These are phyloP conservation scores for Daldinia childiae DNA, from an alignment of 495 filamentous ascomycete species.

Conservation along the genomic window DNA sequence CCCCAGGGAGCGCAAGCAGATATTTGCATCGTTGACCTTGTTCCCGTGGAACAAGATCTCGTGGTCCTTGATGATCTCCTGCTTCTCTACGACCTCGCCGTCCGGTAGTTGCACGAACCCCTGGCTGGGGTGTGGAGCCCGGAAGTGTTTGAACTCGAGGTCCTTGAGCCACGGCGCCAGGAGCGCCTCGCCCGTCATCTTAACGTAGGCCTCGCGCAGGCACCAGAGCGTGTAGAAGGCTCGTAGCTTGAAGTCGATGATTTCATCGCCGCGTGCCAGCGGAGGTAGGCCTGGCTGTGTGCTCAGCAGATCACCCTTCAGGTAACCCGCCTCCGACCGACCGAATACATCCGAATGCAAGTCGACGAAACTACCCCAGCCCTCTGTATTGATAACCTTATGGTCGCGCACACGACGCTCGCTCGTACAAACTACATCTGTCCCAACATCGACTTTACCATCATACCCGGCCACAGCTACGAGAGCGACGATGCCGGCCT, in stretches of 20 bases:
- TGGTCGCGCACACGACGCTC: conserved; percentile 69
- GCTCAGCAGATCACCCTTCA: conserved; percentile 48
- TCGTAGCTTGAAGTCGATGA: conserved; percentile 60
- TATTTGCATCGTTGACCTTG: conserved; percentile 56
- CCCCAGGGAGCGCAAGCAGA: conserved; percentile 53
- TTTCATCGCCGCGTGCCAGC: conserved; percentile 35
- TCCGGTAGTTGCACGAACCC: conserved; percentile 34
- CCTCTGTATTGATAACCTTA: conserved; percentile 53
- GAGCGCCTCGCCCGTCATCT: conserved; percentile 90
- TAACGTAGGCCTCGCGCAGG: conserved; percentile 90
- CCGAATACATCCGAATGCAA: conserved; percentile 84
- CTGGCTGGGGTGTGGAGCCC: conserved; percentile 44
- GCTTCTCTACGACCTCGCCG: conserved; percentile 24
- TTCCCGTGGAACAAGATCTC: conserved; percentile 53
- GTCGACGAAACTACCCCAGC: conserved; percentile 74
- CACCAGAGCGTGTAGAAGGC: conserved; percentile 91
- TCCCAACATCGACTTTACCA: conserved; percentile 60
- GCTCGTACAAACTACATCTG: conserved; percentile 78
- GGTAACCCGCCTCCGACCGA: conserved; percentile 49
- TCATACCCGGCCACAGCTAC: conserved; percentile 54
- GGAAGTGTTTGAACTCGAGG: conserved; percentile 53
- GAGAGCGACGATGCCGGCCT: conserved; percentile 77
- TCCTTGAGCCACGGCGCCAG: conserved; percentile 79
- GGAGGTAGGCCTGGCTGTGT: conserved; percentile 34
- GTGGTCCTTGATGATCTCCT: conserved; percentile 42